Conservation (phyloP, 2,329 filamentous ascomycete genomes). For the Phialophora chinensis region DNA sequence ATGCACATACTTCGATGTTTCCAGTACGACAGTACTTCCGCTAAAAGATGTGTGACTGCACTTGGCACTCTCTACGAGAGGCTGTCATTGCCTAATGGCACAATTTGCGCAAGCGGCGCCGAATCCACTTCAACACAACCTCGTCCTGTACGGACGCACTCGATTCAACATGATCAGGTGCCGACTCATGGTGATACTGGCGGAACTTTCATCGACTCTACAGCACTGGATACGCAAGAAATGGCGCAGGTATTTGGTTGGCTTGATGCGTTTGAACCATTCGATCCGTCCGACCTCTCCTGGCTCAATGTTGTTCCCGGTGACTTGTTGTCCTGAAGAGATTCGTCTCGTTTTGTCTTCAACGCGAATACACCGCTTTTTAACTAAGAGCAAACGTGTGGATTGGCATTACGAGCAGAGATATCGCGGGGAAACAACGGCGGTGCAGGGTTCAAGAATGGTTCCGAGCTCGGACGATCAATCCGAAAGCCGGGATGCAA, state of each 20-base stretch:
- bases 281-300: constrained; percentile 19
- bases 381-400: too few species aligned
- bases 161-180: too few species aligned
- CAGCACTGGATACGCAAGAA: constrained; percentile 10
- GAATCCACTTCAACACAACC: background rate
- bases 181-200: too few species aligned
- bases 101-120: background rate
- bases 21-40: constrained; percentile 19
- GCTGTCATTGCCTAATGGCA: constrained; percentile 9
- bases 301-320: constrained; percentile 23
- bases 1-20: constrained; percentile 18
- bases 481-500: too few species aligned
- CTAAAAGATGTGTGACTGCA: constrained; percentile 22
- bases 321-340: background rate
- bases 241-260: constrained; percentile 12
- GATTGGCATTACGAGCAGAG: too few species aligned
- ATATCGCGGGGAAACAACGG: too few species aligned
- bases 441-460: too few species aligned
- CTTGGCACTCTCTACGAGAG: constrained; percentile 20
- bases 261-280: constrained; percentile 15
- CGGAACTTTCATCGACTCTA: background rate
- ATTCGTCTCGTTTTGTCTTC: too few species aligned
- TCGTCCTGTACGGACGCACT: too few species aligned
- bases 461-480: too few species aligned
- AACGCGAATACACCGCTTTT: too few species aligned